These are phyloP conservation scores for Prorocentrum cordatum DNA, from an alignment of 169 alveolate species.

Conservation along the genomic window DNA sequence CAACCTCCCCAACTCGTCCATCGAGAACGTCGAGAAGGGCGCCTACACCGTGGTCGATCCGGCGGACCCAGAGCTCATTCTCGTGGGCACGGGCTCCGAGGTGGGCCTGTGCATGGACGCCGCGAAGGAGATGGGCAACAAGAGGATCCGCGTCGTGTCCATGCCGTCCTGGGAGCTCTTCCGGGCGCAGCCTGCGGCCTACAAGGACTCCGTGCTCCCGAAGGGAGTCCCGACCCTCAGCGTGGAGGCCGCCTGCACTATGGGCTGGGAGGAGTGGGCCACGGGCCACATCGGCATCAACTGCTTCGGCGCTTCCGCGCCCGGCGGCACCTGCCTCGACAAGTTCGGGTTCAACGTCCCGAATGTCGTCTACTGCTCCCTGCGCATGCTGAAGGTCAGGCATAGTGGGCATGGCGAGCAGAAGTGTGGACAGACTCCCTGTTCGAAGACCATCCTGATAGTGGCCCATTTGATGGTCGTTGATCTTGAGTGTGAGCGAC, in stretches of 20 bases:
- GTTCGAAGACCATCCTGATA: no score
- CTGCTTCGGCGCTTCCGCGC: slow-evolving; percentile 67
- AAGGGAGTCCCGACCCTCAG: slow-evolving; percentile 35
- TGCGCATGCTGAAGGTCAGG: no score
- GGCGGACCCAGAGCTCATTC: slow-evolving; percentile 35
- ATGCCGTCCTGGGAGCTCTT: slow-evolving; percentile 32
- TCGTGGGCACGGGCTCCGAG: slow-evolving; percentile 50
- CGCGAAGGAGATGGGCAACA: slow-evolving; percentile 20
- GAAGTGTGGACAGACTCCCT: no score
- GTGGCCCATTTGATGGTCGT: no score
- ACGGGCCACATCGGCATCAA: slow-evolving; percentile 30
- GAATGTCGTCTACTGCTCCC: slow-evolving; percentile 5
- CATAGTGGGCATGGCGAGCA: no score
- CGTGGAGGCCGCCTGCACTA: slow-evolving; percentile 52
- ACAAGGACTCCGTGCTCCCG: slow-evolving; percentile 16
- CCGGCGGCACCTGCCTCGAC: slow-evolving; percentile 70
- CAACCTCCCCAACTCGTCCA: slow-evolving; percentile 64
- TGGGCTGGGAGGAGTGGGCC: slow-evolving; percentile 67
- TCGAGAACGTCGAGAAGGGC: slow-evolving; percentile 56
- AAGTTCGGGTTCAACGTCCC: slow-evolving; percentile 57
- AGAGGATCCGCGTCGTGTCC: slow-evolving; percentile 11
- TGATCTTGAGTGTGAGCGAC: no score
- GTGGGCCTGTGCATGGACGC: slow-evolving; percentile 47
- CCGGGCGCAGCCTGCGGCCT: slow-evolving; percentile 33
- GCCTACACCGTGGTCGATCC: slow-evolving; percentile 45